These are phyloP conservation scores for Neurospora sp. DNA, from an alignment of 495 filamentous ascomycete genomes.

Conservation along the genomic window DNA sequence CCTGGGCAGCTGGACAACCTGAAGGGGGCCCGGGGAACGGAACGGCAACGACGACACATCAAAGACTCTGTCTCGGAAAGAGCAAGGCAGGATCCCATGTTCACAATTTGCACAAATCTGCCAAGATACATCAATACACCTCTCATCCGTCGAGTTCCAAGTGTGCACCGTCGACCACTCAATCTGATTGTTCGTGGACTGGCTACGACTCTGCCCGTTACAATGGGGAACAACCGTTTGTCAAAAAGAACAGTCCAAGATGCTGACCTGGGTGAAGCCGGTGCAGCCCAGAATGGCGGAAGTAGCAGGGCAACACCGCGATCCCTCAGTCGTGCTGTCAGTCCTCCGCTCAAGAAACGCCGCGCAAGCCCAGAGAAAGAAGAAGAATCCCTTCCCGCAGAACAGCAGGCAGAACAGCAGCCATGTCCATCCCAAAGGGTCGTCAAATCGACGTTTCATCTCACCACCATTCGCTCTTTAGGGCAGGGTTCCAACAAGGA, in stretches of 20 bases:
- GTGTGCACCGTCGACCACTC: neutral
- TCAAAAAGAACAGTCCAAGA: neutral
- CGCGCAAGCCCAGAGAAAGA: constrained; percentile 5
- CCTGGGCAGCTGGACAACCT: neutral
- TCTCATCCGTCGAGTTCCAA: neutral
- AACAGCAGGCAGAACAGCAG: neutral
- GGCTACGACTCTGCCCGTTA: neutral
- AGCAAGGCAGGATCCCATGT: neutral
- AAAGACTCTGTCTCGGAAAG: neutral
- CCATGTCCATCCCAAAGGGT: neutral
- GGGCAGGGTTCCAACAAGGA: constrained; percentile 52
- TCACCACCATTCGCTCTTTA: constrained; percentile 62
- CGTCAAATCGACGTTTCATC: constrained; percentile 56
- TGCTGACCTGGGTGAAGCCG: neutral
- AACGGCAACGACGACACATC: neutral
- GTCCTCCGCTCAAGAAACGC: constrained; percentile 29
- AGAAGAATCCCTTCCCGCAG: neutral
- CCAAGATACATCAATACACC: neutral
- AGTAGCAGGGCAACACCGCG: constrained; percentile 2
- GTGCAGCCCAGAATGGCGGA: neutral
- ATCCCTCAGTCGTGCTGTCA: constrained; percentile 30
- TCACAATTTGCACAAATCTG: neutral
- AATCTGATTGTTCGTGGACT: neutral
- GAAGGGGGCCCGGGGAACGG: neutral
- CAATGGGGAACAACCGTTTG: neutral